Percentiles rank a stretch among this genome's conserved stretches.
phyloP scores from a whole-genome alignment of 306 rosid genomes.

The Sophora flavescens region DNA sequence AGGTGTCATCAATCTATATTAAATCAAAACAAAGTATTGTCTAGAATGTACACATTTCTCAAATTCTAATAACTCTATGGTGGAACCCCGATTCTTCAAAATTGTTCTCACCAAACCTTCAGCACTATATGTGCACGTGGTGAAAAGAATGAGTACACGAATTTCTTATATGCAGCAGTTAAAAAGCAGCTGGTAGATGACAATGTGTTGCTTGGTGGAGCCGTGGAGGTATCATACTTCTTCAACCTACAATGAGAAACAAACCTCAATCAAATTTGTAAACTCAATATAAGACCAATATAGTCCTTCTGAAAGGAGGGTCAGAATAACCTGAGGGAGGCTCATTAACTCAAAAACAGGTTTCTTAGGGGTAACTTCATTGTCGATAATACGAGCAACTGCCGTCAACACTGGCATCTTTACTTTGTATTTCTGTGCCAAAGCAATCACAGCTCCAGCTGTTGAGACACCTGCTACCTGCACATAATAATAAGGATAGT shows the following conservation, averaged over 20 bases:
- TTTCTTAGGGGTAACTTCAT: conserved; percentile 84
- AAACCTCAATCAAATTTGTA: conserved; percentile 27
- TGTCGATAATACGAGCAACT: conserved; percentile 89
- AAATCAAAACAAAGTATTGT: too few relatives aligned
- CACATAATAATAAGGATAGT: background rate
- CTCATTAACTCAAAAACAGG: conserved; percentile 92
- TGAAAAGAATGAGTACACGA: conserved; percentile 37
- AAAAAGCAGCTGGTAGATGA: conserved; percentile 49
- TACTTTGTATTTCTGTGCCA: conserved; percentile 85
- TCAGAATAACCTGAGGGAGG: conserved; percentile 79
- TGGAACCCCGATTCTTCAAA: too few relatives aligned
- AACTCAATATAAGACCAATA: background rate
- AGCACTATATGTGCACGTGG: conserved; percentile 40
- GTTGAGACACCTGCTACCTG: conserved; percentile 97
- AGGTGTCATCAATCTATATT: too few relatives aligned
- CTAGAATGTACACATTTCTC: too few relatives aligned
- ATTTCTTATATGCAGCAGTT: conserved; percentile 47
- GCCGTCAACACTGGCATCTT: conserved; percentile 98
- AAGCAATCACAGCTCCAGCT: conserved; percentile 94
- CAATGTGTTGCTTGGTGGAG: background rate
- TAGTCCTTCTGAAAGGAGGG: conserved; percentile 34
- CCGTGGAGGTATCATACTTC: conserved; percentile 51
- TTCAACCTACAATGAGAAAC: conserved; percentile 52
- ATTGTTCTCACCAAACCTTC: conserved; percentile 51
- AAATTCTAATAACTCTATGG: too few relatives aligned